phyloP scores from a whole-genome alignment of 345 rosid species.

The Eucalyptus viminalis region DNA sequence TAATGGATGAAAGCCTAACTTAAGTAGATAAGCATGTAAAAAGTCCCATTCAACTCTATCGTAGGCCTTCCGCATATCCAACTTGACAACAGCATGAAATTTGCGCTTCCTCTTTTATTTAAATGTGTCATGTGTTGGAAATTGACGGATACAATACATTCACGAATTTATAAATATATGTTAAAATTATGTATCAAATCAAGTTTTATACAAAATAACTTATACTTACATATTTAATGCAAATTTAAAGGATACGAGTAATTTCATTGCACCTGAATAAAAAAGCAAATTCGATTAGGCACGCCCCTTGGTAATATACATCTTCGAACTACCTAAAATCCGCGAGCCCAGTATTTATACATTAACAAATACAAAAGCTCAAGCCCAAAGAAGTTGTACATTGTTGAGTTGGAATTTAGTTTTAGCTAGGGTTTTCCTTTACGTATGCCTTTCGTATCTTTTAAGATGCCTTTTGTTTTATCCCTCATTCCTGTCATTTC shows the following conservation, averaged over 20 bases:
- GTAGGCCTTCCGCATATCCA: no score
- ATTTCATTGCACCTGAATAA: not conserved
- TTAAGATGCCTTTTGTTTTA: not conserved
- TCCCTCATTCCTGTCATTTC: not conserved
- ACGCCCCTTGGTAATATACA: not conserved
- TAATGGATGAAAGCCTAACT: no score
- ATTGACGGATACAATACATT: not conserved
- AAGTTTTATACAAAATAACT: not conserved
- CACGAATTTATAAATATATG: not conserved
- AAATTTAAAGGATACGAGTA: not conserved
- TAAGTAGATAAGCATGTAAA: no score
- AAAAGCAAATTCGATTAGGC: not conserved
- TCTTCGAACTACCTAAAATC: no score
- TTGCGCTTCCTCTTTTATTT: no score
- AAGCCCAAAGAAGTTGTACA: not conserved
- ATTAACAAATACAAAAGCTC: not conserved
- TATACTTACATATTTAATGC: not conserved
- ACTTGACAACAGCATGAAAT: no score
- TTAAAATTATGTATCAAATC: not conserved
- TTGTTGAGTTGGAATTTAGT: not conserved
- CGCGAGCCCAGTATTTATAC: not conserved
- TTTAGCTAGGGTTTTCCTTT: not conserved
- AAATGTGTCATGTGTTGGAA: not conserved
- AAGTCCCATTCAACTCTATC: no score
- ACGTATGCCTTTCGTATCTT: not conserved